These are phyloP conservation scores for Aspergillus uvarum DNA, from an alignment of 2,329 filamentous ascomycete species.

Conservation along the genomic window DNA sequence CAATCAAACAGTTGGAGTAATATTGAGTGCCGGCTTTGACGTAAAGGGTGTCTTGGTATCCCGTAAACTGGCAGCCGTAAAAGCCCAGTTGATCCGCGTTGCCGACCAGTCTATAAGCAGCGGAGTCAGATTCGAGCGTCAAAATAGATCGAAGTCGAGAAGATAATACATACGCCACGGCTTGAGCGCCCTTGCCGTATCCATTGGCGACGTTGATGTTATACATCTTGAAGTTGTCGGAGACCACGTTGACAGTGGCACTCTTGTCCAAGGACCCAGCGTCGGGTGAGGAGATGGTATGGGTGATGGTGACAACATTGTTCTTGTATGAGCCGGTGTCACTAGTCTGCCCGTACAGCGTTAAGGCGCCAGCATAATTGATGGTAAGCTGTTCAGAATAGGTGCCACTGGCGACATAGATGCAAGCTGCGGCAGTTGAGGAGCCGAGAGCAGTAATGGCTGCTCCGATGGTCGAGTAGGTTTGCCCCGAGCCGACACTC, in stretches of 20 bases:
- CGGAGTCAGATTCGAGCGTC: background rate
- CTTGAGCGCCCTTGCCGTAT: constrained; percentile 35
- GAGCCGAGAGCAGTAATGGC: constrained; percentile 30
- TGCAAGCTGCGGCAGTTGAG: constrained; percentile 28
- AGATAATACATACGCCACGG: constrained; percentile 30
- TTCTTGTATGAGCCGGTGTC: constrained; percentile 30
- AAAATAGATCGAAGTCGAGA: background rate
- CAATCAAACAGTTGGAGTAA: constrained; percentile 34
- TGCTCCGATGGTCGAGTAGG: constrained; percentile 26
- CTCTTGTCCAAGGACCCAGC: constrained; percentile 34
- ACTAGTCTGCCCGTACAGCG: constrained; percentile 34
- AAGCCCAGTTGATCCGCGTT: constrained; percentile 35
- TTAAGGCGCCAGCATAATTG: constrained; percentile 29
- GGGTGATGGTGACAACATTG: constrained; percentile 35
- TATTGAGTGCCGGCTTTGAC: constrained; percentile 36
- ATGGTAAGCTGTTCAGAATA: constrained; percentile 35
- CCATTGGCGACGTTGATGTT: constrained; percentile 40
- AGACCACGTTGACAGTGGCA: constrained; percentile 32
- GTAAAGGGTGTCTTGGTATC: constrained; percentile 40
- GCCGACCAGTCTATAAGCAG: constrained; percentile 21
- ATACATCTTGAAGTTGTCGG: constrained; percentile 33
- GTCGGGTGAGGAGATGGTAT: constrained; percentile 31
- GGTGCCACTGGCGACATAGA: constrained; percentile 34
- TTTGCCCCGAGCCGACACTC: constrained; percentile 22
- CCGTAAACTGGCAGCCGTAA: constrained; percentile 36